Evolutionary conservation across 2,329 filamentous ascomycete genomes (phyloP), one percentile per base, ranked within the genome.

Genomic region (Blastomyces gilchristii): DNA sequence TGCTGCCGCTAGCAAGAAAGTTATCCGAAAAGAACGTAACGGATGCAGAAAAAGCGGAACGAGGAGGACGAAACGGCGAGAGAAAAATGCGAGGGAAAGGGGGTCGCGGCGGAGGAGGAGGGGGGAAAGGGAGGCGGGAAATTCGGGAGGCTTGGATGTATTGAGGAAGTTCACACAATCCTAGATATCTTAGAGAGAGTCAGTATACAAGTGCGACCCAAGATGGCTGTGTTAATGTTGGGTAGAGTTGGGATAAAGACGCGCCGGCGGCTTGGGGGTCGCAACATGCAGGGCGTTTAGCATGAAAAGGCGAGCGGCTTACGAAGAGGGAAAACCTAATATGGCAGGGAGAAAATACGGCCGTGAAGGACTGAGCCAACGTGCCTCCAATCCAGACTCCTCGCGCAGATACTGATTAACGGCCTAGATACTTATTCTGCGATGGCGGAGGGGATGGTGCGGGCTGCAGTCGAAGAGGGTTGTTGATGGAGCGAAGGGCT

Each of bases 1-100:
- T 76, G 73, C 72, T 64, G 71, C 72, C 72, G 76, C 67, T 71
- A 69, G 69, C 63, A 66, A 62, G 61, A 54, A 54, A 54, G 8
- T 31, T 63, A 60, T 54, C 52, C 57, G 61, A 60, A 61, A 22
- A 9, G 67, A 67, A 69, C 68, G 67, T 43, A 68, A 62, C 68
- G 67, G 65, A 67, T 67, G 63, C 62, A 65, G 64, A 61, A 64
- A 67, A 68, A 64, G 60, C 34, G 62, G 61, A 62, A 67, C 65
- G 50, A 64, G 69, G 69, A 64, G 63, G 65, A 63, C 65, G 71
- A 65, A 67, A 65, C 67, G 50, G 62, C 53, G 16, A 37, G 56
- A 67, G 65, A 69, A 67, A 71, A 50, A 25, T 25, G 9, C 68
- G 67, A 68, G n/a, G n/a, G 64, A 68, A 68, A 68, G 71, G 71